A percentile compares a stretch with the other conserved stretches of the same genome.
phyloP scores from a whole-genome alignment of 2,329 filamentous ascomycete genomes.

The Aspergillus sp. region DNA sequence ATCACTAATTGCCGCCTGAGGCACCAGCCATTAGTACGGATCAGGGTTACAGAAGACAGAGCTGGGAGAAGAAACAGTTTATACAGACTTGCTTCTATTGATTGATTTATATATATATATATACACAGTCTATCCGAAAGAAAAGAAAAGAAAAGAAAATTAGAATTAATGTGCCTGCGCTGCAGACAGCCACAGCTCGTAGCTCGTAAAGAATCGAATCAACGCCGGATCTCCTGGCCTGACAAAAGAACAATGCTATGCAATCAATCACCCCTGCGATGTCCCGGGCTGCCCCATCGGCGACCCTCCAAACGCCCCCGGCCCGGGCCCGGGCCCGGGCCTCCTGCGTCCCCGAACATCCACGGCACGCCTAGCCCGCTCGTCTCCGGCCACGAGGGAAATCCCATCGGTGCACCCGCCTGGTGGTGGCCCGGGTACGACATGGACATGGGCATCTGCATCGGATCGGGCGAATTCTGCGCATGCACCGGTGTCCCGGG shows the following conservation, averaged over 20 bases:
- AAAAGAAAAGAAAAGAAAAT: slow-evolving; percentile 3
- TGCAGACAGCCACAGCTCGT: background rate
- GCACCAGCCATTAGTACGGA: background rate
- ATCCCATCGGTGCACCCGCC: slow-evolving; percentile 20
- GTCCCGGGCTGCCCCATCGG: slow-evolving; percentile 26
- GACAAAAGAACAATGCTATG: background rate
- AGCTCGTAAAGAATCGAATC: background rate
- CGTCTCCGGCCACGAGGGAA: slow-evolving; percentile 22
- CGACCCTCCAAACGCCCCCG: background rate
- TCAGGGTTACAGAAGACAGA: background rate
- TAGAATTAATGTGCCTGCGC: slow-evolving; percentile 3
- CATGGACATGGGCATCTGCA: slow-evolving; percentile 22
- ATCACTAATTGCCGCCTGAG: background rate
- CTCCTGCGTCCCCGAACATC: too few relatives aligned
- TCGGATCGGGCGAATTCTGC: slow-evolving; percentile 19
- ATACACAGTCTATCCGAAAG: background rate
- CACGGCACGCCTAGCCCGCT: slow-evolving; percentile 14
- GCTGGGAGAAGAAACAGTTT: slow-evolving; percentile 3
- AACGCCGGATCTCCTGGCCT: too few relatives aligned
- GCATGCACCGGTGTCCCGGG: slow-evolving; percentile 13
- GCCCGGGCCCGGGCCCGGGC: too few relatives aligned
- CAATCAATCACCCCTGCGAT: slow-evolving; percentile 13
- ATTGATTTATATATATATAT: background rate
- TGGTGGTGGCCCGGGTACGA: slow-evolving; percentile 19
- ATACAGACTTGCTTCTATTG: too few relatives aligned